phyloP scores from a whole-genome alignment of 805 yeast genomes.

The Candida methanosorbosa region DNA sequence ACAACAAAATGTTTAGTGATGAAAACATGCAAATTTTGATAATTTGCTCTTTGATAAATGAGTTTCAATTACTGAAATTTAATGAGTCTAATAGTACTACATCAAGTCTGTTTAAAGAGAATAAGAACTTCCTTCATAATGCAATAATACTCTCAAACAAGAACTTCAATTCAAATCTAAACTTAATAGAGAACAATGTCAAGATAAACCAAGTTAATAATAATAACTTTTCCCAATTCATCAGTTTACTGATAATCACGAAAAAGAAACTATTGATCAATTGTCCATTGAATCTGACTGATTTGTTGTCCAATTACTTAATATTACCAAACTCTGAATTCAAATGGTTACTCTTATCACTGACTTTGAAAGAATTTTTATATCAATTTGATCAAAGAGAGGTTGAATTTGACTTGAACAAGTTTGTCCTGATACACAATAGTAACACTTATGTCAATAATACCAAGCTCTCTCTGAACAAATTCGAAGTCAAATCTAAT shows the following conservation, averaged over 20 bases:
- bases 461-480: constrained; percentile 3
- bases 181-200: neutral
- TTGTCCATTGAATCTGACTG: constrained; percentile 40
- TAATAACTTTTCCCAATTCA: constrained; percentile 7
- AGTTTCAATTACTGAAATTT: constrained; percentile 21
- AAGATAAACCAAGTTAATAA: constrained; percentile 2
- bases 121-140: constrained; percentile 39
- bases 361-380: constrained; percentile 39
- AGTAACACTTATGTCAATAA: neutral
- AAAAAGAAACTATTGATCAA: constrained; percentile 41
- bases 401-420: constrained; percentile 14
- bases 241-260: constrained; percentile 30
- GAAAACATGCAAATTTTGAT: constrained; percentile 15
- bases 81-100: constrained; percentile 17
- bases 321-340: constrained; percentile 29
- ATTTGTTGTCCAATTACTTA: constrained; percentile 38
- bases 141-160: constrained; percentile 45
- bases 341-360: constrained; percentile 35
- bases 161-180: constrained; percentile 18
- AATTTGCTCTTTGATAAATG: constrained; percentile 24
- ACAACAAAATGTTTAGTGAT: neutral
- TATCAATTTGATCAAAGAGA: constrained; percentile 16
- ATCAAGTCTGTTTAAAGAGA: constrained; percentile 23
- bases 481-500: constrained; percentile 13
- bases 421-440: neutral